phyloP scores from a whole-genome alignment of 805 yeast genomes.

The Kurtzmaniella cleridarum region DNA sequence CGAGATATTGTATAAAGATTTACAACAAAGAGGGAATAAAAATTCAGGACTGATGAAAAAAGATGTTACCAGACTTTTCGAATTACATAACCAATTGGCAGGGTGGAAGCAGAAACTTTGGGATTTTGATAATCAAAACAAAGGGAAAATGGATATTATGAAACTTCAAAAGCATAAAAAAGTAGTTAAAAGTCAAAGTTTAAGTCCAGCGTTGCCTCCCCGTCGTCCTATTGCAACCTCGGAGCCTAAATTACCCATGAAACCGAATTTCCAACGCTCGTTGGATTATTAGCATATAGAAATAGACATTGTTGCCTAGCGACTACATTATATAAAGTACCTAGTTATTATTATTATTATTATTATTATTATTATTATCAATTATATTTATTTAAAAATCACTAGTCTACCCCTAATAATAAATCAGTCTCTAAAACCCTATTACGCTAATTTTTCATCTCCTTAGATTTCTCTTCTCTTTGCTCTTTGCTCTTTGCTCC shows the following conservation, averaged over 20 bases:
- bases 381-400: too few species aligned
- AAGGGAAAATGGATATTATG: slow-evolving; percentile 29
- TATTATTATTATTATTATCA: too few species aligned
- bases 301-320: too few species aligned
- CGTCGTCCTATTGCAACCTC: neutral
- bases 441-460: too few species aligned
- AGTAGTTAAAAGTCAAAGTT: slow-evolving; percentile 2
- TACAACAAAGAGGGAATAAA: slow-evolving; percentile 9
- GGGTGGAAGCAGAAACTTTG: slow-evolving; percentile 54
- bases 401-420: too few species aligned
- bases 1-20: slow-evolving; percentile 34
- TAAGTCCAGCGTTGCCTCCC: slow-evolving; percentile 1
- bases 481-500: too few species aligned
- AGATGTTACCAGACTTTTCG: slow-evolving; percentile 36
- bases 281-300: neutral
- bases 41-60: slow-evolving; percentile 13
- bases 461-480: too few species aligned
- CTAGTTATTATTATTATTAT: too few species aligned
- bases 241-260: slow-evolving; percentile 2
- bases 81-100: slow-evolving; percentile 46
- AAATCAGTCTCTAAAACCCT: too few species aligned
- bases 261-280: slow-evolving; percentile 1
- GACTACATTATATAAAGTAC: too few species aligned
- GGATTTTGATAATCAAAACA: slow-evolving; percentile 36
- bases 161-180: slow-evolving; percentile 34